A percentile compares a stretch with the other conserved stretches of the same genome.
Conservation (phyloP, 345 rosid species). For the Schrenkiella parvula region DNA sequence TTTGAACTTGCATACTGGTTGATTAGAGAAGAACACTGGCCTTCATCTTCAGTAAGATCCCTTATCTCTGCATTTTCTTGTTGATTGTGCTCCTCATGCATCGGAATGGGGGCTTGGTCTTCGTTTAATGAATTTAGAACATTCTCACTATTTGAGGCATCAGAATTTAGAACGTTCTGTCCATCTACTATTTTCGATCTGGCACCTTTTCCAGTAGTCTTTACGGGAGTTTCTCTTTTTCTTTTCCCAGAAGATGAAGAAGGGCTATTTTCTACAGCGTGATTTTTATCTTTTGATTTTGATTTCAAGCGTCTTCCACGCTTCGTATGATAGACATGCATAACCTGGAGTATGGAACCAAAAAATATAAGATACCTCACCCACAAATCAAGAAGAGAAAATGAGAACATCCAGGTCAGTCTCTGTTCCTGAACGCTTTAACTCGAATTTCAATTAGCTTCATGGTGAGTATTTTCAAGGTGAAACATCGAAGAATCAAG, state of each 20-base stretch:
- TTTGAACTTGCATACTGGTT: constrained; percentile 41
- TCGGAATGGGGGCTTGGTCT: constrained; percentile 31
- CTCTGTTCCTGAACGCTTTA: background rate
- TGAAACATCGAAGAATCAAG: background rate
- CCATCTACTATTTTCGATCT: constrained; percentile 29
- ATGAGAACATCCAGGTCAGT: constrained; percentile 12
- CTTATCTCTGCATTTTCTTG: constrained; percentile 34
- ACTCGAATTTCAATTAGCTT: background rate
- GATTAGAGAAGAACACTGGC: constrained; percentile 40
- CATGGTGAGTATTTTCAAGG: background rate
- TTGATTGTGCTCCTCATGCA: constrained; percentile 34
- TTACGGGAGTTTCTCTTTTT: constrained; percentile 44
- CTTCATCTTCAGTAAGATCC: constrained; percentile 43
- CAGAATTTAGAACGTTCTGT: constrained; percentile 16
- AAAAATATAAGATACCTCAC: constrained; percentile 16
- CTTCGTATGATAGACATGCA: constrained; percentile 67
- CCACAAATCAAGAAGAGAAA: background rate
- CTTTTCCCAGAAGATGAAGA: constrained; percentile 49
- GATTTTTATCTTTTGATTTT: constrained; percentile 32
- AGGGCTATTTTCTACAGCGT: constrained; percentile 25
- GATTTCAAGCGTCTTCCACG: constrained; percentile 43
- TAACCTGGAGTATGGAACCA: constrained; percentile 54
- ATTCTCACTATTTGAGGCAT: constrained; percentile 27
- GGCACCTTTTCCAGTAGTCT: constrained; percentile 36
- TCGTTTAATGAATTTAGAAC: constrained; percentile 28